Evolutionary conservation across 257 asterid species (phyloP).

Genomic region (Voacanga thouarsii): DNA sequence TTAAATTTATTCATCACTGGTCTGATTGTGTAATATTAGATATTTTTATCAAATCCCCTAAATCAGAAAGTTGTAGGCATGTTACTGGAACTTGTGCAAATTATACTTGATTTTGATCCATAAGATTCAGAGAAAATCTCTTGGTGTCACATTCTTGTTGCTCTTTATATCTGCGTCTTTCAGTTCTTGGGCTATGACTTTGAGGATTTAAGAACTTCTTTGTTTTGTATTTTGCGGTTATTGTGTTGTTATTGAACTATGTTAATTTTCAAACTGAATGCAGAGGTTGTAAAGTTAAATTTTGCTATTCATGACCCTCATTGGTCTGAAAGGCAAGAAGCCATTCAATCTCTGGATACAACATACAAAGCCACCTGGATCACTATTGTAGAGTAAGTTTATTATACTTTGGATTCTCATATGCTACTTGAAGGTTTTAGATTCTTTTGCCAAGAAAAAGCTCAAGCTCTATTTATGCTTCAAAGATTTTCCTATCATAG

Average conservation of each 20-base stretch:
- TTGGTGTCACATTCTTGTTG: not conserved
- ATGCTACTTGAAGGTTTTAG: slow-evolving; percentile 2
- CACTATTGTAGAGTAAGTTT: slow-evolving; percentile 43
- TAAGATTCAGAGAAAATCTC: not conserved
- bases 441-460: not conserved
- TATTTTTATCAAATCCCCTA: not conserved
- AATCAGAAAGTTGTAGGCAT: not conserved
- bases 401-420: slow-evolving; percentile 4
- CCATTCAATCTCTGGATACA: slow-evolving; percentile 56
- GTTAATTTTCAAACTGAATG: slow-evolving; percentile 20
- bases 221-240: not conserved
- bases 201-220: not conserved
- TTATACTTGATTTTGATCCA: not conserved
- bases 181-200: not conserved
- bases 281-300: slow-evolving; percentile 47
- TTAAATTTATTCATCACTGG: not conserved
- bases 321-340: slow-evolving; percentile 55
- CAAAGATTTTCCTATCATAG: not conserved
- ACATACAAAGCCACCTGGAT: slow-evolving; percentile 54
- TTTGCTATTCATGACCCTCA: slow-evolving; percentile 47
- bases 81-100: not conserved
- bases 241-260: not conserved
- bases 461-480: not conserved
- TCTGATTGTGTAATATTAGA: not conserved
- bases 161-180: not conserved